A percentile compares a stretch with the other conserved stretches of the same genome.
Conservation (phyloP, 2,329 filamentous ascomycete species). For the Orbilia blumenaviensis region DNA sequence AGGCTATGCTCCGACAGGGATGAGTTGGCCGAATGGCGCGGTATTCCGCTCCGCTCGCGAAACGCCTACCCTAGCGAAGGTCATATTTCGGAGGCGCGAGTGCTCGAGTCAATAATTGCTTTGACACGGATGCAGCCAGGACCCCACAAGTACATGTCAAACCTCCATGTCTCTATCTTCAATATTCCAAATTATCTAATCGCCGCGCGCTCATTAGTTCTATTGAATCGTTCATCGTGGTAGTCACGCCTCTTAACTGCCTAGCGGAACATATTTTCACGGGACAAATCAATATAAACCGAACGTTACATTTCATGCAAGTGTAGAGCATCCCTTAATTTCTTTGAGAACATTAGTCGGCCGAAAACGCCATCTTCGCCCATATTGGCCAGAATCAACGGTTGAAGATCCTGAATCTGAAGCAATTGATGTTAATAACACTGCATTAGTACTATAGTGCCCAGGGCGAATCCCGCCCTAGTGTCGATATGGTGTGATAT, state of each 20-base stretch:
- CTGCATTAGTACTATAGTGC: neutral
- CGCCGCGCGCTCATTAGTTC: constrained; percentile 2
- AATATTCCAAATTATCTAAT: constrained; percentile 36
- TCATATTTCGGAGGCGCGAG: neutral
- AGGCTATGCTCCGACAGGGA: constrained; percentile 19
- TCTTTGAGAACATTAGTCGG: neutral
- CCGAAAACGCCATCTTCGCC: neutral
- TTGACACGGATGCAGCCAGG: neutral
- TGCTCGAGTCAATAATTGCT: neutral
- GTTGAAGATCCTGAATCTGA: neutral
- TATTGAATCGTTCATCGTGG: neutral
- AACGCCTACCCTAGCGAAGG: neutral
- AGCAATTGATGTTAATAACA: neutral
- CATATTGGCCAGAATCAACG: neutral
- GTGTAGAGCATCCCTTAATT: constrained; percentile 13
- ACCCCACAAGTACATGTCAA: neutral
- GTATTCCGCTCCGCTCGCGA: constrained; percentile 16
- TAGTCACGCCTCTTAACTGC: constrained; percentile 6
- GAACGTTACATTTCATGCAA: constrained; percentile 12
- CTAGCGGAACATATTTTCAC: neutral
- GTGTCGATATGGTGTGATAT: neutral
- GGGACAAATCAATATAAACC: neutral
- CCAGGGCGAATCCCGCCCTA: neutral
- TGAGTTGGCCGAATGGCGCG: neutral
- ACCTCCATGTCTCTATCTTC: neutral